Conservation (phyloP, 2,329 filamentous ascomycete species). For the Monosporascus cannonballus region DNA sequence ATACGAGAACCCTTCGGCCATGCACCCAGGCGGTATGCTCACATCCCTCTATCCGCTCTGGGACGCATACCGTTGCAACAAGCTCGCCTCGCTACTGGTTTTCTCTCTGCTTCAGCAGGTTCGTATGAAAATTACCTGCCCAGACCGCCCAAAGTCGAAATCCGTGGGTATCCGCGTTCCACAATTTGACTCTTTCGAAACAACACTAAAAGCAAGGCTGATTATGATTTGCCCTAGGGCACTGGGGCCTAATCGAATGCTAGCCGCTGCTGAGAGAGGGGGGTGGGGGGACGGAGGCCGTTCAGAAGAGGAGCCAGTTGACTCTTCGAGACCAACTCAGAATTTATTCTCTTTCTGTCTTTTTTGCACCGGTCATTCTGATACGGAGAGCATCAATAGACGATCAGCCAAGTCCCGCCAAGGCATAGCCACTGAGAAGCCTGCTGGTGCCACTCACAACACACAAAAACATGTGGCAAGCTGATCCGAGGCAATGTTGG, state of each 20-base stretch:
- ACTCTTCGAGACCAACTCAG: conserved; percentile 4
- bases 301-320: too few species aligned
- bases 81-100: background rate
- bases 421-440: conserved; percentile 14
- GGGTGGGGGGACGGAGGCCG: too few species aligned
- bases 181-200: background rate
- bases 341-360: conserved; percentile 13
- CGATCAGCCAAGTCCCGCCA: conserved; percentile 13
- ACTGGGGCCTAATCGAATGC: background rate
- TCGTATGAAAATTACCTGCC: background rate
- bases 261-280: too few species aligned
- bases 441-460: conserved; percentile 10
- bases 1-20: background rate
- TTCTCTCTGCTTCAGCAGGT: background rate
- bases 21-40: background rate
- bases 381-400: conserved; percentile 9
- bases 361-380: conserved; percentile 8
- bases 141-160: background rate
- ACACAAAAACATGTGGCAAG: conserved; percentile 13
- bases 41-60: background rate
- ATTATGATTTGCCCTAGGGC: background rate
- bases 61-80: background rate
- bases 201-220: background rate
- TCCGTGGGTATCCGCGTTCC: background rate
- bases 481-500: conserved; percentile 3